phyloP scores from a whole-genome alignment of 192 early-diverging fungal species.

The Coemansia sp. region DNA sequence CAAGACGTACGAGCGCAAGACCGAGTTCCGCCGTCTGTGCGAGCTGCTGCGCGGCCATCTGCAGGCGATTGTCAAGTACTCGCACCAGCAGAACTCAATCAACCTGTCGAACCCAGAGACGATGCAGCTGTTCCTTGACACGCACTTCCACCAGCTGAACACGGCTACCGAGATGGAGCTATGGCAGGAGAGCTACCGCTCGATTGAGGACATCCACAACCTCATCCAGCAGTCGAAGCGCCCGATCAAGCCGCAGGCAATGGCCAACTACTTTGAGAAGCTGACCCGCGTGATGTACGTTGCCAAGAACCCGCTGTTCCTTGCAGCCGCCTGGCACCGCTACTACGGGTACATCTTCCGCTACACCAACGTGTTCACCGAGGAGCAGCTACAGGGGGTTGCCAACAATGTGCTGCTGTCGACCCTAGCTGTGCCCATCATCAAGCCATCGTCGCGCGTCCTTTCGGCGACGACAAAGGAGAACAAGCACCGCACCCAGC shows the following conservation, averaged over 20 bases:
- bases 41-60: conserved; percentile 96
- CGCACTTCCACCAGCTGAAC: conserved; percentile 94
- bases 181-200: conserved; percentile 98
- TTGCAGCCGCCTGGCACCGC: conserved; percentile 95
- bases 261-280: conserved; percentile 99
- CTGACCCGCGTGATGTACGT: conserved; percentile 95
- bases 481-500: conserved; percentile 75
- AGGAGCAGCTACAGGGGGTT: conserved; percentile 85
- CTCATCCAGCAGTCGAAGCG: conserved; percentile 89
- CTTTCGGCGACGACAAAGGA: conserved; percentile 70
- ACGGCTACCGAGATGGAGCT: conserved; percentile 95
- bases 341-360: conserved; percentile 77
- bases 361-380: conserved; percentile 76
- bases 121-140: conserved; percentile 94
- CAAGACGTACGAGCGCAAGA: conserved; percentile 91
- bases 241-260: conserved; percentile 88
- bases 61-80: conserved; percentile 81
- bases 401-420: conserved; percentile 93
- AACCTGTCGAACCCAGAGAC: conserved; percentile 96
- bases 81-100: conserved; percentile 89
- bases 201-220: conserved; percentile 96
- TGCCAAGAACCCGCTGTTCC: conserved; percentile 97
- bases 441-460: conserved; percentile 76
- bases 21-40: conserved; percentile 97
- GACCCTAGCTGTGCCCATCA: conserved; percentile 94